Evolutionary conservation across 768 basidiomycete genomes (phyloP), one percentile per base, ranked within the genome.

Genomic region (Suillus placidus): DNA sequence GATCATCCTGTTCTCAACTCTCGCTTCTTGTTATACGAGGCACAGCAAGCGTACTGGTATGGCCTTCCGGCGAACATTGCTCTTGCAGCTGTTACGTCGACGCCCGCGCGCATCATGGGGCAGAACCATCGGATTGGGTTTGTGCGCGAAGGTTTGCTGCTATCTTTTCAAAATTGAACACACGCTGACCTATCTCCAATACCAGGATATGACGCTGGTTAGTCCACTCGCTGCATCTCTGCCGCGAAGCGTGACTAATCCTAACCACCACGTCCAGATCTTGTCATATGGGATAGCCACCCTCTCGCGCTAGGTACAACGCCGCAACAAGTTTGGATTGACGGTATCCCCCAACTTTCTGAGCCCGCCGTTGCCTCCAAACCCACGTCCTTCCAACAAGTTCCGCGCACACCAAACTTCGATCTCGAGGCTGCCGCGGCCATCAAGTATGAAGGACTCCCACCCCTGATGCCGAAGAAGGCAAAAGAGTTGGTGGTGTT

Each of bases 281-380:
- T 93, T 60, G 88, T 93, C 16, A 71, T 93, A 2, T 91, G 89
- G 89, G 89, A 91, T 70, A 87, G 85, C 43, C 92, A 93, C 75
- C 93, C 93, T 1, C 82, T 95, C 18, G 80, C 86, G 1, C 80
- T 95, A 13, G 91, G 91, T 26, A 91, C 92, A 26, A 88, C 92
- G 0, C 93, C 93, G 5, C 81, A 83, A 60, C 92, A 94, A 79
- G 91, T 93, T 10, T 93, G 84, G 77, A 92, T 95, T 66, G 94
- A 96, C 71, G 94, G 94, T 4, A 89, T 95, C 58, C 72, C 90
- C 0, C 94, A 96, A 70, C 70, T 90, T 2, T 71, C 79, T 54
- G 71, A 76, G 3, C 82, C 88, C 3, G 73, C 81, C 68, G 74
- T 84, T 20, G 73, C 82, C 45, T 56, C 77, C 60, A 95, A 96